phyloP scores from a whole-genome alignment of 768 basidiomycete species.

The Melanogaster broomeanus region DNA sequence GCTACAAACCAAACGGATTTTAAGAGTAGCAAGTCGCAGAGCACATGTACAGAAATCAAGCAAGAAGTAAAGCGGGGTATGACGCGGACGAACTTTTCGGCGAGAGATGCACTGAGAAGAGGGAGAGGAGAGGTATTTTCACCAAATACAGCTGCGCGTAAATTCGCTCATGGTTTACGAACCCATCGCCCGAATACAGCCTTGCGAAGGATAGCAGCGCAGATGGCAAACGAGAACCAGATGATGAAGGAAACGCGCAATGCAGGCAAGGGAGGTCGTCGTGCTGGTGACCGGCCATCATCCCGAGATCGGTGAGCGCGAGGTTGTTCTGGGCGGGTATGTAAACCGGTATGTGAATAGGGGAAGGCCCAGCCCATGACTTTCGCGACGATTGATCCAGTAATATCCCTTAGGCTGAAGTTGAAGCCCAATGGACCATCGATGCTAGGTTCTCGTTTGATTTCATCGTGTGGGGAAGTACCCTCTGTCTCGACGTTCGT shows the following conservation, averaged over 20 bases:
- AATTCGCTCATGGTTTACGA: slow-evolving; percentile 18
- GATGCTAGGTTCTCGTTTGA: neutral
- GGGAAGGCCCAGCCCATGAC: slow-evolving; percentile 27
- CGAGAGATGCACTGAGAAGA: neutral
- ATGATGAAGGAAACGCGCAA: slow-evolving; percentile 25
- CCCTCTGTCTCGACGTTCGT: neutral
- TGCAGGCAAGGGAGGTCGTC: slow-evolving; percentile 1
- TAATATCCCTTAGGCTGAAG: slow-evolving; percentile 8
- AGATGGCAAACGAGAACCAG: slow-evolving; percentile 29
- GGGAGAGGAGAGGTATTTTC: neutral
- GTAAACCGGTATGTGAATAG: slow-evolving; percentile 7
- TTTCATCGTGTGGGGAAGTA: neutral
- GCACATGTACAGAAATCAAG: neutral
- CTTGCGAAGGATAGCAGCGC: slow-evolving; percentile 27
- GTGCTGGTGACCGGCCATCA: slow-evolving; percentile 3
- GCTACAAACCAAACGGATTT: neutral
- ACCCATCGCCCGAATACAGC: slow-evolving; percentile 25
- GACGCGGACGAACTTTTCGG: too few relatives aligned
- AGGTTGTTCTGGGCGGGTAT: neutral
- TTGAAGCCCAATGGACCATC: neutral
- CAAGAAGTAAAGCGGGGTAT: too few relatives aligned
- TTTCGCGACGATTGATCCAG: slow-evolving; percentile 16
- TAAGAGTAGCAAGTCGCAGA: neutral
- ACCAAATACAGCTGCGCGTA: neutral
- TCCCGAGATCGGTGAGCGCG: neutral